These are phyloP conservation scores for Tolypocladium nubicola DNA, from an alignment of 2,329 filamentous ascomycete genomes.

Conservation along the genomic window DNA sequence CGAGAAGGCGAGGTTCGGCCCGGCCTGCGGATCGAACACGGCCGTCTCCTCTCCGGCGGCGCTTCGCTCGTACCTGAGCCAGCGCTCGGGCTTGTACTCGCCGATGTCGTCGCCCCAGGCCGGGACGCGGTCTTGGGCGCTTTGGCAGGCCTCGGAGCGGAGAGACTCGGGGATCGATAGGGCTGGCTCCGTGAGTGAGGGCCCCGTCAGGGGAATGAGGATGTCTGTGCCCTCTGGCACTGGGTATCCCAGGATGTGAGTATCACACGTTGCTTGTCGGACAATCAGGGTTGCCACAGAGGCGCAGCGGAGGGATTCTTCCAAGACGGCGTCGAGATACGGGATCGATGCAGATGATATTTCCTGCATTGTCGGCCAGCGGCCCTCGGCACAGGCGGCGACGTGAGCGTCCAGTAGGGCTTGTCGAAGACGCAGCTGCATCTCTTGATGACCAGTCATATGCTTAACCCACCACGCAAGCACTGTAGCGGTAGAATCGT, in stretches of 20 bases:
- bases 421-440: conserved; percentile 14
- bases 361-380: conserved; percentile 18
- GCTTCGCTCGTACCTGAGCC: conserved; percentile 14
- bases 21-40: conserved; percentile 20
- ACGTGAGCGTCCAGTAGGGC: conserved; percentile 12
- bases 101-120: conserved; percentile 19
- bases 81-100: conserved; percentile 25
- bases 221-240: conserved; percentile 24
- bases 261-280: conserved; percentile 19
- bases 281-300: conserved; percentile 17
- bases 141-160: conserved; percentile 13
- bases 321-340: conserved; percentile 26
- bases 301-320: conserved; percentile 23
- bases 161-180: conserved; percentile 15
- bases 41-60: conserved; percentile 4
- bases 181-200: conserved; percentile 16
- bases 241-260: conserved; percentile 19
- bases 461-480: conserved; percentile 19
- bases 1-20: conserved; percentile 24
- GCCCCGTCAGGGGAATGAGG: conserved; percentile 15
- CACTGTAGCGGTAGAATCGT: conserved; percentile 17
- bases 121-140: conserved; percentile 13
- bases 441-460: conserved; percentile 10
- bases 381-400: conserved; percentile 9
- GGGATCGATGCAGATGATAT: conserved; percentile 15